These are phyloP conservation scores for Biscogniauxia sp. DNA, from an alignment of 2,329 filamentous ascomycete species.

Conservation along the genomic window DNA sequence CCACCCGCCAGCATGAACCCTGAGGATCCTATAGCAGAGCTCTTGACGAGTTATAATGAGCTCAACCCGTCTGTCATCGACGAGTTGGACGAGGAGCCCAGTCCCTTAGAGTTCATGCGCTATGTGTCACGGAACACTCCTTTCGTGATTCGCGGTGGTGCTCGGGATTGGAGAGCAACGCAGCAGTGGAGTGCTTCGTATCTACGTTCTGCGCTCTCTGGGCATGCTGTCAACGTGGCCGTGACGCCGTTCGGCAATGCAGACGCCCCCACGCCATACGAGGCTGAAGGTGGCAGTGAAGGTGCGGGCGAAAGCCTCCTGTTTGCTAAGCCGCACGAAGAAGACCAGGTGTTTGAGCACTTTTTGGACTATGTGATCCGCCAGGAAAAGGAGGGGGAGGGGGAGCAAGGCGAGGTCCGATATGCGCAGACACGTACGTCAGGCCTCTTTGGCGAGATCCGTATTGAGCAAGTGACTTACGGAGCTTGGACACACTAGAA, in stretches of 20 bases:
- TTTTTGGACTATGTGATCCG: conserved; percentile 61
- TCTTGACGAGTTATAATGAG: conserved; percentile 71
- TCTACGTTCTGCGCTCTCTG: conserved; percentile 53
- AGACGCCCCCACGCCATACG: conserved; percentile 49
- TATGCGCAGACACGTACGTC: conserved; percentile 72
- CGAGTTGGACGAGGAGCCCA: conserved; percentile 63
- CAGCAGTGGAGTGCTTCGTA: conserved; percentile 61
- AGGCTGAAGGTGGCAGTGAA: conserved; percentile 16
- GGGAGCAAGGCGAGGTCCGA: conserved; percentile 48
- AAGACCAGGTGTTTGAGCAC: conserved; percentile 57
- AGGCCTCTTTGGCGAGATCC: background rate
- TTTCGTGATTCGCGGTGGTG: conserved; percentile 67
- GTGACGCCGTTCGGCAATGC: conserved; percentile 69
- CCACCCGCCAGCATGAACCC: conserved; percentile 7
- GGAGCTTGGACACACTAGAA: conserved; percentile 44
- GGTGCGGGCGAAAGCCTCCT: conserved; percentile 31
- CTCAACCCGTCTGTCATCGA: conserved; percentile 63
- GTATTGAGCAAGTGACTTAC: background rate
- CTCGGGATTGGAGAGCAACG: conserved; percentile 60
- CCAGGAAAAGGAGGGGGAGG: conserved; percentile 48
- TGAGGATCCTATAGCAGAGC: conserved; percentile 45
- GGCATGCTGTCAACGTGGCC: conserved; percentile 67
- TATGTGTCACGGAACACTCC: conserved; percentile 72
- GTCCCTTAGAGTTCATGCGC: conserved; percentile 76
- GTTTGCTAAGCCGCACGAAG: conserved; percentile 73